Evolutionary conservation across 2,329 filamentous ascomycete species (phyloP), one percentile per base, ranked within the genome.

Genomic region (Taxawa tesnikishii): DNA sequence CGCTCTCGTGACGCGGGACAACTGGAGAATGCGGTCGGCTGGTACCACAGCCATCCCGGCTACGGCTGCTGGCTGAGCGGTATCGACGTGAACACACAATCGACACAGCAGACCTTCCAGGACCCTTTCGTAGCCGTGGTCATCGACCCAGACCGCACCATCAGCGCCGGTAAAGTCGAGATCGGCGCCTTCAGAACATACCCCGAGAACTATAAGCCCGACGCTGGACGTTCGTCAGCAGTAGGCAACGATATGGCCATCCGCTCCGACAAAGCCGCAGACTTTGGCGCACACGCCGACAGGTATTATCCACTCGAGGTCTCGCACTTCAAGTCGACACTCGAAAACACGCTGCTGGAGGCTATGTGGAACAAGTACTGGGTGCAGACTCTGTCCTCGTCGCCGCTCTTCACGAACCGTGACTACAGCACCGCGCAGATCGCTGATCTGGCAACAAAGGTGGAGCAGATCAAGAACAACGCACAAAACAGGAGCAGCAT

Each of bases 311-410:
- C 80, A 10, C 70, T 98, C 5, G 82, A 92, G 39, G 82, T 96
- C 10, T 84, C 84, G 18, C 84, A 93, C 58, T 98, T 84, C 70
- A 96, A 96, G 63, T 90, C 83, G 41, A 80, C 81, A 0, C 76
- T 98, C 16, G 90, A 98, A 58, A 71, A 77, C 2, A 80, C 85
- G 46, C 68, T 98, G 15, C 67, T 98, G 4, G 83, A 92, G 49
- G 70, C 84, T 31, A 67, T 98, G 17, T 96, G 90, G 90, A 94
- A 94, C 65, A 96, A 96, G 59, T 98, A 98, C 66, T 94, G 85
- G 90, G 87, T 94, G 19, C 83, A 92, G 50, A 98, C 90, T 5
- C 71, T 98, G 13, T 92, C 84, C 18, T 83, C 93, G 47, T 90
- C 77, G 45, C 87, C 88, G 14, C 70, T 94, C 4, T 78, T 93